Percentiles rank a stretch among this genome's conserved stretches.
Evolutionary conservation across 305 asterid species (phyloP).

Genomic region (Vinca major): DNA sequence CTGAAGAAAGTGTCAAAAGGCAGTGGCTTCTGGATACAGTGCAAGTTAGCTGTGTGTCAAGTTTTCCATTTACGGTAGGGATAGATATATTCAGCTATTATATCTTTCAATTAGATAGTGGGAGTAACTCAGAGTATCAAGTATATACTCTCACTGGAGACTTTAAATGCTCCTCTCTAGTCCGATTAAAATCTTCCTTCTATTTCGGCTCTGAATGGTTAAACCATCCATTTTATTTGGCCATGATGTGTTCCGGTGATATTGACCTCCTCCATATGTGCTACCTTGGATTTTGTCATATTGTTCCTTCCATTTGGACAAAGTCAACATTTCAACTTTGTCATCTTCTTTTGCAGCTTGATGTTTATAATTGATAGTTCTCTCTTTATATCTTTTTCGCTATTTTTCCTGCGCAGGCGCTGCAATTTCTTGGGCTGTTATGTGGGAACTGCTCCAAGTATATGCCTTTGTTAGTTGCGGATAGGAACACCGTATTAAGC

Average conservation of each 20-base stretch:
- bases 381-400: not conserved
- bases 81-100: not conserved
- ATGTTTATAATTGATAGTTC: not conserved
- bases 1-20: constrained; percentile 51
- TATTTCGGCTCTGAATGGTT: not conserved
- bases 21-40: constrained; percentile 81
- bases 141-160: not conserved
- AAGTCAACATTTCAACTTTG: too few species aligned
- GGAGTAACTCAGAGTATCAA: not conserved
- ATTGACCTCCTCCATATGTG: not conserved
- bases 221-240: not conserved
- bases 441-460: constrained; percentile 71
- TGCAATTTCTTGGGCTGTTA: constrained; percentile 68
- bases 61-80: constrained; percentile 82
- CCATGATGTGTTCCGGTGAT: not conserved
- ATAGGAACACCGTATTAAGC: constrained; percentile 46
- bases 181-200: not conserved
- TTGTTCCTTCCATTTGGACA: not conserved
- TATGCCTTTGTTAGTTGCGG: constrained; percentile 59
- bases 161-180: not conserved
- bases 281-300: not conserved
- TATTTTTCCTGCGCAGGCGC: constrained; percentile 39
- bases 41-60: constrained; percentile 69
- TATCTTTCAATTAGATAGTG: not conserved
- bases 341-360: constrained; percentile 6